Evolutionary conservation across 257 asterid genomes (phyloP).

Genomic region (Solanum chmielewskii): DNA sequence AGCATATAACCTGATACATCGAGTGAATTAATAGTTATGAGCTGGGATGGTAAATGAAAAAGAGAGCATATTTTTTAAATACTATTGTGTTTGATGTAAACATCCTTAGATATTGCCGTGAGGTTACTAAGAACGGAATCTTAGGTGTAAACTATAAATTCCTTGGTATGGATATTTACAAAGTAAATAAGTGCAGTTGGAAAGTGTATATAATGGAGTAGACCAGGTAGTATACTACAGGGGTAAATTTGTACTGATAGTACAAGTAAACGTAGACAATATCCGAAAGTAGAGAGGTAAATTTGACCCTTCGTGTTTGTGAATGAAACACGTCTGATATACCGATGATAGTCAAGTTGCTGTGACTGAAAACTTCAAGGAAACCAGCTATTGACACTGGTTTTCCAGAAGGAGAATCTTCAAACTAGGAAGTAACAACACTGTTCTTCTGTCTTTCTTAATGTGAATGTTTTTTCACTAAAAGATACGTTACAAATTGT

Average conservation of each 20-base stretch:
- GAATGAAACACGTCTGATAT: not conserved
- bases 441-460: not conserved
- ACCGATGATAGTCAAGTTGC: not conserved
- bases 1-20: not conserved
- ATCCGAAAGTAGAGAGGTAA: not conserved
- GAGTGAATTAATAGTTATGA: not conserved
- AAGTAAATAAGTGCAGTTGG: not conserved
- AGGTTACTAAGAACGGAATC: not conserved
- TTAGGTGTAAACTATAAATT: not conserved
- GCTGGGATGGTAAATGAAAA: not conserved
- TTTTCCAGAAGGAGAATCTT: not conserved
- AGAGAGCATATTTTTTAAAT: not conserved
- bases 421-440: not conserved
- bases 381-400: not conserved
- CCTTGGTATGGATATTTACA: not conserved
- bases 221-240: not conserved
- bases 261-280: not conserved
- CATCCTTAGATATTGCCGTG: not conserved
- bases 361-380: conserved; percentile 1
- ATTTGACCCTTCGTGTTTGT: not conserved
- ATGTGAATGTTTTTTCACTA: not conserved
- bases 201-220: not conserved
- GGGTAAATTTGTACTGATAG: not conserved
- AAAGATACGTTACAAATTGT: not conserved
- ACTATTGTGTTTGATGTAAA: not conserved